A percentile compares a stretch with the other conserved stretches of the same genome.
Conservation (phyloP, 2,329 filamentous ascomycete species). For the Colletotrichum sp. region DNA sequence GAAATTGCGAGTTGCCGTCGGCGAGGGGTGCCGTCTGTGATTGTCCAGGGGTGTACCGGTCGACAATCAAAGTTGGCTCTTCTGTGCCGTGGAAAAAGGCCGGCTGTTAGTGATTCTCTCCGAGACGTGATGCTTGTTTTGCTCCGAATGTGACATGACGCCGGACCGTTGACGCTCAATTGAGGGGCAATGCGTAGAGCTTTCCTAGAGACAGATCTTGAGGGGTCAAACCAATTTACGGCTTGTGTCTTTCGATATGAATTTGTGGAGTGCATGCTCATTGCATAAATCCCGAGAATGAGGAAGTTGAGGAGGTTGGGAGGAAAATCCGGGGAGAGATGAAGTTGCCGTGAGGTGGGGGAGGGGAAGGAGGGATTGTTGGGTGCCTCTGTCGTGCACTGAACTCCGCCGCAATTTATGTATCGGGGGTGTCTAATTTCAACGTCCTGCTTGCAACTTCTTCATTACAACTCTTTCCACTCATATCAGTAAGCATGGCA, state of each 20-base stretch:
- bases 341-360: background rate
- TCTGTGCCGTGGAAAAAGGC: background rate
- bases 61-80: background rate
- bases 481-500: no score
- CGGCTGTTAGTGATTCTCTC: background rate
- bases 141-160: background rate
- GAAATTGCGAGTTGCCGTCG: background rate
- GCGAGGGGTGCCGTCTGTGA: background rate
- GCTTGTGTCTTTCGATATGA: background rate
- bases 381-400: background rate
- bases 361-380: background rate
- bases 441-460: background rate
- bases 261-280: background rate
- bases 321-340: background rate
- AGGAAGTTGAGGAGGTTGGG: background rate
- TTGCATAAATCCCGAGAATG: background rate
- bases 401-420: background rate
- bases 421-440: background rate
- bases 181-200: background rate
- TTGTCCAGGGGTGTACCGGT: background rate
- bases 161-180: background rate
- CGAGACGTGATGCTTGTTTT: conserved; percentile 8
- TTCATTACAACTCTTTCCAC: background rate
- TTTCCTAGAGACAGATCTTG: background rate
- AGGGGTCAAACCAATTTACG: background rate